Evolutionary conservation across 2,329 filamentous ascomycete species (phyloP).

Genomic region (Podosphaera leucotricha): DNA sequence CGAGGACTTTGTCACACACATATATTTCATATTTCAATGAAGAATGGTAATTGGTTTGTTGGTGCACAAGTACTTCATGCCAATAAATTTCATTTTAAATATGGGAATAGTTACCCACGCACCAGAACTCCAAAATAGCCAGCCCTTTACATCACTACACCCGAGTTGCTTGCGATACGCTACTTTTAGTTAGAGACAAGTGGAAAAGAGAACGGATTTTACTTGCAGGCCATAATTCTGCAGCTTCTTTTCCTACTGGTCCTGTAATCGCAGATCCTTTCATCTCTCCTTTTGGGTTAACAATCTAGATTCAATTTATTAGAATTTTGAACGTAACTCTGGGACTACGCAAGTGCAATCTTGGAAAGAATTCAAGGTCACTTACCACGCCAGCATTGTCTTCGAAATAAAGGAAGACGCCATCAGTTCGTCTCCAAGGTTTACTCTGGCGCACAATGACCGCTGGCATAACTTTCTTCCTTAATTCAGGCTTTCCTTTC

Average conservation of each 20-base stretch:
- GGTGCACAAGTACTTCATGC: too few relatives aligned
- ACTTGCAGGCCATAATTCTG: slow-evolving; percentile 95
- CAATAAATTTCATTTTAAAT: too few relatives aligned
- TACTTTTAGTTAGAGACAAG: slow-evolving; percentile 20
- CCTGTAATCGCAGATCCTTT: slow-evolving; percentile 99
- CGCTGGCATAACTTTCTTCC: slow-evolving; percentile 99
- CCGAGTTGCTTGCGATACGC: slow-evolving; percentile 99
- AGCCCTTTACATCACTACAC: slow-evolving; percentile 88
- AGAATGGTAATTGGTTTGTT: too few relatives aligned
- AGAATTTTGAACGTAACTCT: not conserved
- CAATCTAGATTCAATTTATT: slow-evolving; percentile 37
- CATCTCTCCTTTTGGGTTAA: slow-evolving; percentile 99
- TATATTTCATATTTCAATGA: too few relatives aligned
- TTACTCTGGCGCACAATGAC: slow-evolving; percentile 98
- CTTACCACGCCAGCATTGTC: slow-evolving; percentile 97
- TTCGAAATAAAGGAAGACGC: slow-evolving; percentile 99
- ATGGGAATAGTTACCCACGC: slow-evolving; percentile 1
- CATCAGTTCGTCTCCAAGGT: slow-evolving; percentile 96
- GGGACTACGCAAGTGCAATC: too few relatives aligned
- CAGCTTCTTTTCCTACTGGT: slow-evolving; percentile 97
- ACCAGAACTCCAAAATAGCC: slow-evolving; percentile 13
- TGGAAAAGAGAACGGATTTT: not conserved
- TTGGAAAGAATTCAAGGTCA: slow-evolving; percentile 15
- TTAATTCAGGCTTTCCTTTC: slow-evolving; percentile 99
- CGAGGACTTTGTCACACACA: too few relatives aligned